A percentile compares a stretch with the other conserved stretches of the same genome.
Evolutionary conservation across 2,329 filamentous ascomycete species (phyloP).

Genomic region (Scedosporium minutisporum): DNA sequence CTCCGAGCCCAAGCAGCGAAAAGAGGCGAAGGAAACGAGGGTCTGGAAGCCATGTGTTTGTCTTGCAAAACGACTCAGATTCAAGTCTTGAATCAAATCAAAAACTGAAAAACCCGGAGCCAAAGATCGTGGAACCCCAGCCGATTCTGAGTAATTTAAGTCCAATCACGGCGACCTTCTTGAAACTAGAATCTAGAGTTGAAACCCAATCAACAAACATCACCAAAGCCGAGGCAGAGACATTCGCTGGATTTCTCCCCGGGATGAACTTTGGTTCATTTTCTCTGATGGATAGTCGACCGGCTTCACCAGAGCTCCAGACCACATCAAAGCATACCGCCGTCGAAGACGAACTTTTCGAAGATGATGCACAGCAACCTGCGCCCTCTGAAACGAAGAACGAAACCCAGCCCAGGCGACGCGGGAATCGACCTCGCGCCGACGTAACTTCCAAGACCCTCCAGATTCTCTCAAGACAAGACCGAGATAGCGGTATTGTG

Average conservation of each 20-base stretch:
- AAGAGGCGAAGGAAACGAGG: neutral
- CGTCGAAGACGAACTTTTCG: slow-evolving; percentile 38
- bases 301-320: slow-evolving; percentile 24
- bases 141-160: neutral
- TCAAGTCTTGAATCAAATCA: neutral
- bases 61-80: neutral
- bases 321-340: slow-evolving; percentile 39
- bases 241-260: neutral
- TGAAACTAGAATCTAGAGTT: slow-evolving; percentile 6
- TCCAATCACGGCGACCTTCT: slow-evolving; percentile 7
- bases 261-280: slow-evolving; percentile 20
- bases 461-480: slow-evolving; percentile 19
- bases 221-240: neutral
- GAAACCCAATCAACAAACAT: neutral
- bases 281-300: slow-evolving; percentile 20
- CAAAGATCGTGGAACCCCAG: slow-evolving; percentile 1
- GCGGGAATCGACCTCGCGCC: neutral
- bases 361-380: slow-evolving; percentile 20
- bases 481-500: slow-evolving; percentile 45
- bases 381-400: slow-evolving; percentile 16
- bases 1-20: slow-evolving; percentile 36
- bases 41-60: neutral
- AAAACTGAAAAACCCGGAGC: neutral
- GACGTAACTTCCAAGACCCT: neutral
- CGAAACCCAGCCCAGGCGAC: slow-evolving; percentile 6